Evolutionary conservation across 805 yeast species (phyloP).

Genomic region (Ogataea degrootiae): DNA sequence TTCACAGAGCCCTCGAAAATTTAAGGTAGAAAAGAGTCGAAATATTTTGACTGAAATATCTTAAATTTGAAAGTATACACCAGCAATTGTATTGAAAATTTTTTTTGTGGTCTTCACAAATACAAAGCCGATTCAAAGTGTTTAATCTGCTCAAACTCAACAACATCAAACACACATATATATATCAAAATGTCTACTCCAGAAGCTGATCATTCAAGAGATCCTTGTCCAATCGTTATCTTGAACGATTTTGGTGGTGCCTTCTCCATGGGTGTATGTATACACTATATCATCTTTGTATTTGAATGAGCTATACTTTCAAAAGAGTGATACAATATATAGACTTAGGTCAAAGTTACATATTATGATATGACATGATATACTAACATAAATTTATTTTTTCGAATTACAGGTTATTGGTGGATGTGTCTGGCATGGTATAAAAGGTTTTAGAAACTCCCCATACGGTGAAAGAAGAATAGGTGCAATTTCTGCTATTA

Average conservation of each 20-base stretch:
- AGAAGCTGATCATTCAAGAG: constrained; percentile 92
- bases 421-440: constrained; percentile 98
- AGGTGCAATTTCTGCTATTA: constrained; percentile 86
- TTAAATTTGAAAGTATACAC: too few relatives aligned
- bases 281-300: not conserved
- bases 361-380: not conserved
- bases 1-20: too few relatives aligned
- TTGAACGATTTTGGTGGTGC: constrained; percentile 98
- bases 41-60: too few relatives aligned
- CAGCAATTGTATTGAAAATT: too few relatives aligned
- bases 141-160: not conserved
- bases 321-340: not conserved
- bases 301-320: too few relatives aligned
- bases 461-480: constrained; percentile 93
- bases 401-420: constrained; percentile 54
- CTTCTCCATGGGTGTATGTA: constrained; percentile 85
- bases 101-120: too few relatives aligned
- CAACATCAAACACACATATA: not conserved
- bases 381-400: constrained; percentile 1
- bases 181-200: constrained; percentile 48
- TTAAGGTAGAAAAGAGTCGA: too few relatives aligned
- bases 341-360: not conserved
- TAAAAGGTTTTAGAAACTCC: constrained; percentile 96
- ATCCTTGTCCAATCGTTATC: constrained; percentile 97
- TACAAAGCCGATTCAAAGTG: too few relatives aligned